Conservation (phyloP, 345 rosid species). For the Turnera subulata region DNA sequence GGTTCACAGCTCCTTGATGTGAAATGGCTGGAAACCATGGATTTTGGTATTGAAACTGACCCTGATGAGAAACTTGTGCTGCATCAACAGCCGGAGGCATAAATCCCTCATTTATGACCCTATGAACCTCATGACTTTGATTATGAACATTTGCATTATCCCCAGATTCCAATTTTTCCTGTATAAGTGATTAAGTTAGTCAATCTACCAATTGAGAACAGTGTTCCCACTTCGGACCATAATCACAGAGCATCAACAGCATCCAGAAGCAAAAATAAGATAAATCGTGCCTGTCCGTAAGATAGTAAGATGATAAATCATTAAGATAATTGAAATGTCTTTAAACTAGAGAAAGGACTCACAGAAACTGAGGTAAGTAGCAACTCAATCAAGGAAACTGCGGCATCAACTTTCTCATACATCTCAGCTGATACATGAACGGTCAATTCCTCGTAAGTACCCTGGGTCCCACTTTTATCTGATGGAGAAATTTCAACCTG, state of each 20-base stretch:
- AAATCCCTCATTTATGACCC: conserved; percentile 28
- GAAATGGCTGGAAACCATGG: conserved; percentile 37
- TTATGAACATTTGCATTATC: conserved; percentile 31
- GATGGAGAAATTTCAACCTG: conserved; percentile 77
- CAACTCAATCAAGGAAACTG: conserved; percentile 72
- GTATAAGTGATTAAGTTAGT: conserved; percentile 15
- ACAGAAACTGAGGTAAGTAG: conserved; percentile 75
- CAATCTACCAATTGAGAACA: too few species aligned
- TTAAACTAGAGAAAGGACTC: conserved; percentile 38
- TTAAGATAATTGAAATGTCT: not conserved
- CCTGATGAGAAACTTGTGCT: conserved; percentile 38
- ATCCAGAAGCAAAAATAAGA: not conserved
- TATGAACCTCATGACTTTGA: conserved; percentile 24
- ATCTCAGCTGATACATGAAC: conserved; percentile 75
- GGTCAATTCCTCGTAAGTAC: conserved; percentile 54
- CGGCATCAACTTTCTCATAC: conserved; percentile 85
- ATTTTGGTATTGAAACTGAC: conserved; percentile 48
- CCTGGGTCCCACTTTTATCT: conserved; percentile 42
- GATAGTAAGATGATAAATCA: too few species aligned
- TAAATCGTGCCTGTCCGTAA: too few species aligned
- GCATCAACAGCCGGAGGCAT: conserved; percentile 27
- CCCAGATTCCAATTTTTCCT: conserved; percentile 57
- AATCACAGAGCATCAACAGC: not conserved
- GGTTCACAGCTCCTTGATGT: conserved; percentile 27
- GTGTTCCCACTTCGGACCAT: too few species aligned